A percentile compares a stretch with the other conserved stretches of the same genome.
phyloP scores from a whole-genome alignment of 108 stramenopile species.

The Cyclostephanos invisitatus region DNA sequence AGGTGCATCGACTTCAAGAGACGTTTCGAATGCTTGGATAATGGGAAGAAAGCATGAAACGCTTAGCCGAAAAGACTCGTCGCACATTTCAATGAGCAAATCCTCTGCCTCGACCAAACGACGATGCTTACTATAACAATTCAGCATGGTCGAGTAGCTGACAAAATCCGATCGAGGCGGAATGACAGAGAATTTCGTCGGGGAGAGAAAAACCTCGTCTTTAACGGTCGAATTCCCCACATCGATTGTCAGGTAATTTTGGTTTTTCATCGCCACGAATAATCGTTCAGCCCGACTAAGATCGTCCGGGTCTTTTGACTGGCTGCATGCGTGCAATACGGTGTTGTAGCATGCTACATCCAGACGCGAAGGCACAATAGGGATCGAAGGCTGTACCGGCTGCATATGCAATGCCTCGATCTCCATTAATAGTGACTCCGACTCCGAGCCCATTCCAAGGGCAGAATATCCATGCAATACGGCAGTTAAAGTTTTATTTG shows the following conservation, averaged over 20 bases:
- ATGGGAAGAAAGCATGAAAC: conserved; percentile 28
- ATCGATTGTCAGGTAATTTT: neutral
- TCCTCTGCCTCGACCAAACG: conserved; percentile 21
- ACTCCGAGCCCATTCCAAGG: conserved; percentile 37
- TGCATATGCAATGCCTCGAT: conserved; percentile 24
- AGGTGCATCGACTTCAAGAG: conserved; percentile 27
- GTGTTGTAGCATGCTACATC: conserved; percentile 43
- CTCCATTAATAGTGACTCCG: conserved; percentile 19
- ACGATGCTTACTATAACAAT: conserved; percentile 27
- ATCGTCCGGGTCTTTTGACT: neutral
- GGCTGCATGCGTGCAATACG: conserved; percentile 28
- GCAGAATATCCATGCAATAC: conserved; percentile 35
- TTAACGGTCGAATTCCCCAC: neutral
- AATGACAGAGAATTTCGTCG: neutral
- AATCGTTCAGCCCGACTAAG: conserved; percentile 19
- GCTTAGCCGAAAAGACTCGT: conserved; percentile 11
- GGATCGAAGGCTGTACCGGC: neutral
- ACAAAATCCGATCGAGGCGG: conserved; percentile 40
- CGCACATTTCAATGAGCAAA: conserved; percentile 20
- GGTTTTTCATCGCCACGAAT: conserved; percentile 21
- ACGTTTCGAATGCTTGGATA: conserved; percentile 40
- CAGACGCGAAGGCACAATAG: conserved; percentile 10
- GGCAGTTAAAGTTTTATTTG: conserved; percentile 30
- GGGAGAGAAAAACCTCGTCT: conserved; percentile 5
- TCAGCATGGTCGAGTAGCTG: conserved; percentile 30